Conservation (phyloP, 148 eudicot genomes). For the Rhododendron ovatum region DNA sequence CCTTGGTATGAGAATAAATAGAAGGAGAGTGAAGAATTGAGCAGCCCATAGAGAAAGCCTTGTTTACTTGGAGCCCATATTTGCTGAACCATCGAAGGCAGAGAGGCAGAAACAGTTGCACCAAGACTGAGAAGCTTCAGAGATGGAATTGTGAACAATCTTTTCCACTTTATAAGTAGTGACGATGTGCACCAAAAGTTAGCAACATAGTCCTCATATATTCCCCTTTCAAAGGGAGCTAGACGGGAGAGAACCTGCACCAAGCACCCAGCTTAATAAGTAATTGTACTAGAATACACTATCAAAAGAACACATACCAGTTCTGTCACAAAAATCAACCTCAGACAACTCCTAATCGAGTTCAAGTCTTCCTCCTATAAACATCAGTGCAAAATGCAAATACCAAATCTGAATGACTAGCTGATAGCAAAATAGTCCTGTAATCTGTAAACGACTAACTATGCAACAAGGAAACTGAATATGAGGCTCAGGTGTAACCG, state of each 20-base stretch:
- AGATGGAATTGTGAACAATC: constrained; percentile 47
- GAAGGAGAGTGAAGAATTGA: constrained; percentile 77
- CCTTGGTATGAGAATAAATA: constrained; percentile 94
- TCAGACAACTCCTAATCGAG: background rate
- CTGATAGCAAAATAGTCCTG: background rate
- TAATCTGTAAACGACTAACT: background rate
- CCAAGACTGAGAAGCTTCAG: constrained; percentile 55
- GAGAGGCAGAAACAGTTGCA: constrained; percentile 59
- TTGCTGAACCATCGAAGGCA: constrained; percentile 85
- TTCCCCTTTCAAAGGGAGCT: constrained; percentile 90
- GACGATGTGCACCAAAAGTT: constrained; percentile 96
- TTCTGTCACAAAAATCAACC: background rate
- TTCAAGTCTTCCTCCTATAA: background rate
- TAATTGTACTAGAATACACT: background rate
- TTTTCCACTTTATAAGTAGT: constrained; percentile 72
- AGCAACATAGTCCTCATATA: constrained; percentile 93
- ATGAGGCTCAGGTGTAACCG: background rate
- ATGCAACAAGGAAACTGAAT: background rate
- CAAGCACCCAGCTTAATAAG: constrained; percentile 11
- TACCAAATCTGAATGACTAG: background rate
- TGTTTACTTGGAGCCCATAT: constrained; percentile 66
- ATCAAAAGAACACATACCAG: constrained; percentile 5
- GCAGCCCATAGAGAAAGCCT: constrained; percentile 70
- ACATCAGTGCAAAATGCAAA: background rate
- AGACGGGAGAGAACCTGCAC: constrained; percentile 85